These are phyloP conservation scores for Escovopsis sp. DNA, from an alignment of 2,329 filamentous ascomycete genomes.

Conservation along the genomic window DNA sequence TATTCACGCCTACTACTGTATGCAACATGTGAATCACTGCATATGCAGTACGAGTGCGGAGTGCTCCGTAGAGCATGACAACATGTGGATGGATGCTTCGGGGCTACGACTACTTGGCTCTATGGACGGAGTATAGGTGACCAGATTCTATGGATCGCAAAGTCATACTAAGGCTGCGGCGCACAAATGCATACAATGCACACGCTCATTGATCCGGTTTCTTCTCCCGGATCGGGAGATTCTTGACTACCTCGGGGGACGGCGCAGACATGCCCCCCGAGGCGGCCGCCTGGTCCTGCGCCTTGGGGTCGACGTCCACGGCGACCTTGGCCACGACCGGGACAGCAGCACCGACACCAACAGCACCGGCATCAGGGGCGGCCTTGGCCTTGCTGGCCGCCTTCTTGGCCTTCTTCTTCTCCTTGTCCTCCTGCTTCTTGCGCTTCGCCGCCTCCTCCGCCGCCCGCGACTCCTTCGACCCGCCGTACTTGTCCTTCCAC, in stretches of 20 bases:
- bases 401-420: conserved; percentile 22
- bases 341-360: no score
- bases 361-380: no score
- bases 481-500: conserved; percentile 63
- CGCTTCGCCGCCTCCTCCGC: conserved; percentile 6
- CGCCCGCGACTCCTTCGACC: conserved; percentile 3
- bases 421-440: conserved; percentile 27
- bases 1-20: no score
- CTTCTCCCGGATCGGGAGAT: conserved; percentile 11
- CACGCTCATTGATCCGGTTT: conserved; percentile 1
- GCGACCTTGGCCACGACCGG: neutral
- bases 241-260: conserved; percentile 9
- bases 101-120: no score
- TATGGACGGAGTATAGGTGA: no score
- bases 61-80: no score
- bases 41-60: no score
- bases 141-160: no score
- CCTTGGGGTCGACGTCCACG: conserved; percentile 4
- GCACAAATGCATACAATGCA: no score
- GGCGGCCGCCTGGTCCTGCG: conserved; percentile 7
- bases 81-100: no score
- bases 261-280: conserved; percentile 6
- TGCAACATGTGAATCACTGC: no score
- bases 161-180: no score
- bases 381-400: conserved; percentile 17